phyloP scores from a whole-genome alignment of 2,329 filamentous ascomycete species.

The Cytospora chrysosperma region DNA sequence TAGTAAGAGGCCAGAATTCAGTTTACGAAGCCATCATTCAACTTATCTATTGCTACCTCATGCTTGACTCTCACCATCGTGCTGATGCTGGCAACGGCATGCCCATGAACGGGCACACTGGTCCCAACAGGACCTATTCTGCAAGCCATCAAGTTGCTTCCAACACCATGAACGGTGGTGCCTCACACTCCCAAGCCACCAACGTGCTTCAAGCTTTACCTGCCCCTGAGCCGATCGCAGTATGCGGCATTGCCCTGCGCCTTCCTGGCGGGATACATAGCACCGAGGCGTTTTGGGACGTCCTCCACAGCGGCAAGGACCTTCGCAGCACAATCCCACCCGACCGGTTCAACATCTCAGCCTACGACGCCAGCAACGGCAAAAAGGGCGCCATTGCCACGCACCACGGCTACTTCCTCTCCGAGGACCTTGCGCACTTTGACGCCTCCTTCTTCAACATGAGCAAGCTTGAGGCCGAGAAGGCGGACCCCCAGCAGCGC shows the following conservation, averaged over 20 bases:
- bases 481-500: constrained; percentile 26
- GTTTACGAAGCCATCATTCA: neutral
- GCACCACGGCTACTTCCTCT: constrained; percentile 23
- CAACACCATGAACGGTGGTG: too few species aligned
- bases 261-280: constrained; percentile 30
- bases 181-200: too few species aligned
- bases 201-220: too few species aligned
- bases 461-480: constrained; percentile 15
- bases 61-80: too few species aligned
- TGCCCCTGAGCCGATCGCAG: neutral
- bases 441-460: constrained; percentile 25
- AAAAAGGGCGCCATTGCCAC: neutral
- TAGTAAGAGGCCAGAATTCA: too few species aligned
- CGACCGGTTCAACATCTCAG: constrained; percentile 28
- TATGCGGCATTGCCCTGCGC: constrained; percentile 1
- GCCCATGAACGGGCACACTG: too few species aligned
- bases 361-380: constrained; percentile 23
- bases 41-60: constrained; percentile 1
- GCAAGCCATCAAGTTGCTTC: too few species aligned
- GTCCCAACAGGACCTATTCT: too few species aligned
- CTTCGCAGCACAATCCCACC: constrained; percentile 26
- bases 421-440: constrained; percentile 9
- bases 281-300: constrained; percentile 31
- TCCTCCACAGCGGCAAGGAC: constrained; percentile 29
- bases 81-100: too few species aligned